Evolutionary conservation across 495 filamentous ascomycete species (phyloP), one percentile per base, ranked within the genome.

Genomic region (Viridothelium virens): DNA sequence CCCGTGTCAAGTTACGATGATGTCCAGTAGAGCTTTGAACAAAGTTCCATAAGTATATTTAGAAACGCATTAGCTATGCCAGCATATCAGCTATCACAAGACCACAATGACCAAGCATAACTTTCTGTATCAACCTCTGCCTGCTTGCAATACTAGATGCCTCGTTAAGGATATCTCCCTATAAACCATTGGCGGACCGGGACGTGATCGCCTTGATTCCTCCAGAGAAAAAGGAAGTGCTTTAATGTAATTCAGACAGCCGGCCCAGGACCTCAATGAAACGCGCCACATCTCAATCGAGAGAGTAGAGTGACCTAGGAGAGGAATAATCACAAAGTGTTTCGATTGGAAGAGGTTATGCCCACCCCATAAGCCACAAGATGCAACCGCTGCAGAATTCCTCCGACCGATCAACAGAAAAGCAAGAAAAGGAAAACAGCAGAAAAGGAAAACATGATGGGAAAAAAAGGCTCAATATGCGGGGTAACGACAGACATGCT

Each of bases 231-330:
- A n/a, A 9, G 53, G 4, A 31, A 2, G 3, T 14, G 36, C 4
- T 59, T 6, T 6, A 44, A 44, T 44, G n/a, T n/a, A n/a, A 18
- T 59, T 59, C n/a, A 59, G 53, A 59, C 53, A 59, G 33, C 53
- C 53, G 53, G 18, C 33, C 53, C 53, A 59, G n/a, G n/a, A 59
- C 14, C 36, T 59, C 53, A 59, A 59, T 9, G 31, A 59, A 6
- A 59, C 31, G 31, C 18, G 18, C 9, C n/a, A 4, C 3, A 47
- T 53, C 44, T 9, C n/a, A 25, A 53, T 18, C 18, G 44, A 53
- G 38, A 65, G 63, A 65, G 41, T 47, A 64, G 36, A 46, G 44
- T 46, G n/a, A 64, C 62, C 18, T 11, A 64, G 38, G 16, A 48
- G 34, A 64, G n/a, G n/a, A n/a, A n/a, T n/a, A n/a, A n/a, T n/a